Conservation (phyloP, 768 basidiomycete species). For the Neoboletus subvelutipes region DNA sequence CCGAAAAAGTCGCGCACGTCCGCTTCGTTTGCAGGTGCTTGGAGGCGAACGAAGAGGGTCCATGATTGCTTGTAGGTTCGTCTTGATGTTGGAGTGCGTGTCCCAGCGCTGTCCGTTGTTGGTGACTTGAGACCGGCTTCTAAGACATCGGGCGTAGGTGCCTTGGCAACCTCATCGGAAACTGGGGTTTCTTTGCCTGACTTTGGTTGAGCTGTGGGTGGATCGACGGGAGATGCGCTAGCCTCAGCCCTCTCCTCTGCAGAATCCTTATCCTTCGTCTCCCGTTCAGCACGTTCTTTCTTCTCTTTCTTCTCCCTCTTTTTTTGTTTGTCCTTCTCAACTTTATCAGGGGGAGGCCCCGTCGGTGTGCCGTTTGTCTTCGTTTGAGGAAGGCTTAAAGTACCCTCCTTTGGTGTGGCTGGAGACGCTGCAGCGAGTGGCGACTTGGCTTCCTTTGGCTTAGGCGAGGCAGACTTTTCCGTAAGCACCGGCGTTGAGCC, state of each 20-base stretch:
- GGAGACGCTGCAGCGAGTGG: slow-evolving; percentile 38
- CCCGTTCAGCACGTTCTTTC: slow-evolving; percentile 49
- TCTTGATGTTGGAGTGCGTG: slow-evolving; percentile 68
- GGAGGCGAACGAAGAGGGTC: slow-evolving; percentile 81
- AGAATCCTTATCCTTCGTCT: slow-evolving; percentile 38
- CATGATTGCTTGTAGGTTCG: slow-evolving; percentile 70
- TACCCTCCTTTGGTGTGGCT: slow-evolving; percentile 36
- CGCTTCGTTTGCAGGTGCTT: slow-evolving; percentile 50
- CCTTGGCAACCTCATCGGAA: slow-evolving; percentile 25
- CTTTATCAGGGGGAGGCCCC: slow-evolving; percentile 42
- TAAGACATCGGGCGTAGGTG: slow-evolving; percentile 26
- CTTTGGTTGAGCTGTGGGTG: slow-evolving; percentile 24
- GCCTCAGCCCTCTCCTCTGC: slow-evolving; percentile 36
- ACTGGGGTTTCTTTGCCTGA: slow-evolving; percentile 43
- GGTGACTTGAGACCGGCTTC: slow-evolving; percentile 51
- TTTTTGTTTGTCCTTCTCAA: slow-evolving; percentile 57
- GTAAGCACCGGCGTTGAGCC: slow-evolving; percentile 34
- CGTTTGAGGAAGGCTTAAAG: slow-evolving; percentile 33
- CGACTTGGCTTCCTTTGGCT: slow-evolving; percentile 34
- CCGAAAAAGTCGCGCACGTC: slow-evolving; percentile 78
- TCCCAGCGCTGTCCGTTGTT: slow-evolving; percentile 56
- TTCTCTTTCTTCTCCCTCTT: slow-evolving; percentile 64
- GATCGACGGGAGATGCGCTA: slow-evolving; percentile 26
- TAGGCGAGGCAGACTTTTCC: slow-evolving; percentile 37
- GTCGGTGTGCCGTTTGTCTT: slow-evolving; percentile 35